A percentile compares a stretch with the other conserved stretches of the same genome.
Conservation (phyloP, 192 early-diverging fungal species). For the Phycomyces nitens region DNA sequence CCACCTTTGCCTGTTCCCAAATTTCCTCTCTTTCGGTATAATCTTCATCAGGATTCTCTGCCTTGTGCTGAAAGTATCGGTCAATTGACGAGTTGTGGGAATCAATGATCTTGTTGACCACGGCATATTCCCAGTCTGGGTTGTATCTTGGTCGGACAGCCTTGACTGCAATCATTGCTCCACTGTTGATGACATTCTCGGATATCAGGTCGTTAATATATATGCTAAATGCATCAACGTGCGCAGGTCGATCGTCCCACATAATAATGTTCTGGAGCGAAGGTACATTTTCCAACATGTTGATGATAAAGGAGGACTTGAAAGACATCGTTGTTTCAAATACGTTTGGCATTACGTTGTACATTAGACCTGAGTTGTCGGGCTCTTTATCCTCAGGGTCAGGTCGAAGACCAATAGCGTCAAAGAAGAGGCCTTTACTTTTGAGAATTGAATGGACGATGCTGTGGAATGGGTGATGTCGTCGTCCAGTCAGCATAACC, state of each 20-base stretch:
- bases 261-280: conserved; percentile 18
- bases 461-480: conserved; percentile 26
- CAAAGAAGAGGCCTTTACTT: conserved; percentile 21
- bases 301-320: conserved; percentile 27
- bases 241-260: conserved; percentile 30
- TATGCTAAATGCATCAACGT: conserved; percentile 11
- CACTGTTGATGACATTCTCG: conserved; percentile 3
- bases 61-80: not conserved
- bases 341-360: not conserved
- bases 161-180: conserved; percentile 6
- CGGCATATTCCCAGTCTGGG: conserved; percentile 14
- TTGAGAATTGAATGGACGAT: conserved; percentile 15
- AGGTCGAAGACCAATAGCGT: conserved; percentile 30
- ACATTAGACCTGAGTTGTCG: not conserved
- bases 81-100: conserved; percentile 10
- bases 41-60: not conserved
- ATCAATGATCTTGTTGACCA: conserved; percentile 9
- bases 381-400: conserved; percentile 23
- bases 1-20: not conserved
- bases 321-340: conserved; percentile 31
- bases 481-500: conserved; percentile 29
- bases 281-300: conserved; percentile 14
- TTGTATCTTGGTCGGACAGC: conserved; percentile 17
- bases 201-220: conserved; percentile 6
- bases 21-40: not conserved